Evolutionary conservation across 2,329 filamentous ascomycete species (phyloP).

Genomic region (Dothidotthia symphoricarpi): DNA sequence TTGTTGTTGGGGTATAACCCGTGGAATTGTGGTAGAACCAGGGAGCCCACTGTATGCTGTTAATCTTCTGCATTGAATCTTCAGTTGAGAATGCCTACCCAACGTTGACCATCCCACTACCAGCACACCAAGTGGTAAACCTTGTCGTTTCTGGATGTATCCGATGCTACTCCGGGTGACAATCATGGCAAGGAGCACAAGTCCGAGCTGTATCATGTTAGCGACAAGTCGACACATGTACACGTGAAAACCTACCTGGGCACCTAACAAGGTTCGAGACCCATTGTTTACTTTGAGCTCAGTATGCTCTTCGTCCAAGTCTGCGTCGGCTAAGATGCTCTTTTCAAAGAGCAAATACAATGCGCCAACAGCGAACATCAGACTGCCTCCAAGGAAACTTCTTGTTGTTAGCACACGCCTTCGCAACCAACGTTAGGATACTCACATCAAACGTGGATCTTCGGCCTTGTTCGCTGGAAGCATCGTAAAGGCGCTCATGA

Average conservation of each 20-base stretch:
- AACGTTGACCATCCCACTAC: conserved; percentile 80
- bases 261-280: conserved; percentile 62
- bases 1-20: conserved; percentile 76
- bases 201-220: conserved; percentile 58
- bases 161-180: conserved; percentile 84
- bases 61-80: conserved; percentile 3
- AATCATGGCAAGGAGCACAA: conserved; percentile 76
- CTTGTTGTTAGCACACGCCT: conserved; percentile 5
- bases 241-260: conserved; percentile 54
- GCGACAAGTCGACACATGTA: not conserved
- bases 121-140: conserved; percentile 84
- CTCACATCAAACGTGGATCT: conserved; percentile 70
- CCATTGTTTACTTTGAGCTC: conserved; percentile 44
- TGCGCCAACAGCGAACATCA: conserved; percentile 76
- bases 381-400: conserved; percentile 69
- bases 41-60: conserved; percentile 62
- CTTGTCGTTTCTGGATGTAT: conserved; percentile 79
- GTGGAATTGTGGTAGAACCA: conserved; percentile 79
- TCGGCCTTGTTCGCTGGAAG: conserved; percentile 85
- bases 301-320: conserved; percentile 31
- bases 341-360: conserved; percentile 80
- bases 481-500: conserved; percentile 89
- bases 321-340: conserved; percentile 49
- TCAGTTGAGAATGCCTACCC: conserved; percentile 49
- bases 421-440: not conserved